Conservation (phyloP, 1,284 basidiomycete genomes). For the Amylostereum areolatum region DNA sequence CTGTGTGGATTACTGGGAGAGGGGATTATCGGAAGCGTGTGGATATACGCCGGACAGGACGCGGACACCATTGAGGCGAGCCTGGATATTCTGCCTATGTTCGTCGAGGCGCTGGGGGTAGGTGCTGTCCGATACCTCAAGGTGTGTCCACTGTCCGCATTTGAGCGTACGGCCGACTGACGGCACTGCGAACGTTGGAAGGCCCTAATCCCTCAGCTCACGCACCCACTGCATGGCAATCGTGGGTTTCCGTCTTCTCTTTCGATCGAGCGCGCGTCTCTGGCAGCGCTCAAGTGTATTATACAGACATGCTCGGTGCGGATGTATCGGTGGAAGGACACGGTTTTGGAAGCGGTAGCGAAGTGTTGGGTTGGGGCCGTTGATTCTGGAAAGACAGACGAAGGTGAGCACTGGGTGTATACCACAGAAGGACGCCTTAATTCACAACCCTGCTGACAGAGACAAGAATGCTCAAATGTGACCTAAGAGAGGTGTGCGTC, state of each 20-base stretch:
- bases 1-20: constrained; percentile 49
- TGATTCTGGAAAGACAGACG: constrained; percentile 19
- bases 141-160: constrained; percentile 27
- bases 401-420: no score
- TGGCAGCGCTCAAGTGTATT: constrained; percentile 44
- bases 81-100: constrained; percentile 46
- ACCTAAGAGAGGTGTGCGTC: background rate
- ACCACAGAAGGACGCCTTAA: no score
- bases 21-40: constrained; percentile 52
- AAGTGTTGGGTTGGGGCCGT: constrained; percentile 55
- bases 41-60: constrained; percentile 52
- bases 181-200: constrained; percentile 21
- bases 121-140: constrained; percentile 64
- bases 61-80: constrained; percentile 52
- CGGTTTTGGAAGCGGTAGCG: constrained; percentile 54
- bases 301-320: constrained; percentile 49
- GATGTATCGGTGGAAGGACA: constrained; percentile 56
- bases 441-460: no score
- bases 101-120: constrained; percentile 52
- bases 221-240: constrained; percentile 36
- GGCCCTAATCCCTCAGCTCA: constrained; percentile 57
- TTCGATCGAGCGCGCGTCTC: constrained; percentile 46
- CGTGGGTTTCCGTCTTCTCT: constrained; percentile 24
- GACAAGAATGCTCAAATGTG: no score
- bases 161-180: constrained; percentile 1